Percentiles rank a stretch among this genome's conserved stretches.
Conservation (phyloP, 129 eudicot species). For the Artemisia annua region DNA sequence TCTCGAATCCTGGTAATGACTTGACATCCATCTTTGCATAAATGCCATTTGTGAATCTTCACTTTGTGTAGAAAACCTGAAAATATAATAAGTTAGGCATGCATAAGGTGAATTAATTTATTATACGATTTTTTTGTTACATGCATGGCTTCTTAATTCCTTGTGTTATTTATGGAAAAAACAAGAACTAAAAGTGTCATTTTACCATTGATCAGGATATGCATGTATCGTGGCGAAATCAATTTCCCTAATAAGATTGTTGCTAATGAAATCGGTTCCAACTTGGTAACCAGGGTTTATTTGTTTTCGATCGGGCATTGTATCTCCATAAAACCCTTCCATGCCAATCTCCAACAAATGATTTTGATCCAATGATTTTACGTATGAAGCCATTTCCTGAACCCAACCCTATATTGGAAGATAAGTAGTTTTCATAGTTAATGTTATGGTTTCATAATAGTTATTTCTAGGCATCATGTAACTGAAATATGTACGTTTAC, state of each 20-base stretch:
- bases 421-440: background rate
- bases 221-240: conserved; percentile 77
- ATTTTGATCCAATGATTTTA: conserved; percentile 52
- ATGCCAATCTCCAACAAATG: conserved; percentile 69
- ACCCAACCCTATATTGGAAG: conserved; percentile 54
- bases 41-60: conserved; percentile 56
- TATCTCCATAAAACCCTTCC: conserved; percentile 89
- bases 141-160: too few relatives aligned
- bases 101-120: background rate
- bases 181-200: background rate
- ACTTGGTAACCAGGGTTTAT: conserved; percentile 74
- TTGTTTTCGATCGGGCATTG: conserved; percentile 60
- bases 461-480: background rate
- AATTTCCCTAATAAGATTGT: conserved; percentile 53
- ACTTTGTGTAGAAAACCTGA: conserved; percentile 51
- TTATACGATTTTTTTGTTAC: too few relatives aligned
- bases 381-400: conserved; percentile 72
- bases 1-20: conserved; percentile 55
- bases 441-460: too few relatives aligned
- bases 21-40: conserved; percentile 66
- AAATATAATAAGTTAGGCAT: background rate
- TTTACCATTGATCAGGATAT: conserved; percentile 62
- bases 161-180: too few relatives aligned
- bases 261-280: conserved; percentile 68
- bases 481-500: background rate